A percentile compares a stretch with the other conserved stretches of the same genome.
Conservation (phyloP, 2,329 filamentous ascomycete genomes). For the Stagonosporopsis vannaccii region DNA sequence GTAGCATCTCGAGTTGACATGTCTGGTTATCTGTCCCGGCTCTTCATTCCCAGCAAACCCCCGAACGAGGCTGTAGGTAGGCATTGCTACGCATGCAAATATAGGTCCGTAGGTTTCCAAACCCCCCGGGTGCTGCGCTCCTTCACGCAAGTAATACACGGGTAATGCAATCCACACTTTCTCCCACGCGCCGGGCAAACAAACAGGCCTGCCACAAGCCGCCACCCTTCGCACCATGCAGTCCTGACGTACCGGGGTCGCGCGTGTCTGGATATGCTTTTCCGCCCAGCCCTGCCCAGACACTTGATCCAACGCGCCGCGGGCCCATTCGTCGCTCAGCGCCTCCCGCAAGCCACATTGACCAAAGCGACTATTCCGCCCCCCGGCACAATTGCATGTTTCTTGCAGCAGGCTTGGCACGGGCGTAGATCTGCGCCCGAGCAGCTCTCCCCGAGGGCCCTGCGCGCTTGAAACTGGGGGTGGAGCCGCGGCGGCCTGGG, state of each 20-base stretch:
- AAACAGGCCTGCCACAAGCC: background rate
- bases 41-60: background rate
- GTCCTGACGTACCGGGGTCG: background rate
- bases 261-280: slow-evolving; percentile 11
- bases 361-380: slow-evolving; percentile 1
- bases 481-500: background rate
- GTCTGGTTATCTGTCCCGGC: background rate
- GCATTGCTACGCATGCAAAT: slow-evolving; percentile 16
- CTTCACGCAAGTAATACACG: background rate
- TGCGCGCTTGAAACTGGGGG: background rate
- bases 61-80: background rate
- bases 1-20: too few species aligned
- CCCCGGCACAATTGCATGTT: background rate
- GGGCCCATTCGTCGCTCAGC: background rate
- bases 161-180: background rate
- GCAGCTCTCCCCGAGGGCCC: too few species aligned
- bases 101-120: slow-evolving; percentile 8
- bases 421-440: slow-evolving; percentile 10
- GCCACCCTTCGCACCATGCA: background rate
- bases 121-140: background rate
- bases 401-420: slow-evolving; percentile 7
- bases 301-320: background rate
- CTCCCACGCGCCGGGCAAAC: background rate
- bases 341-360: slow-evolving; percentile 9
- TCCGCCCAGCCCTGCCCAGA: slow-evolving; percentile 3